Percentiles rank a stretch among this genome's conserved stretches.
Conservation (phyloP, 2,329 filamentous ascomycete species). For the Aspergillus tubingensis region DNA sequence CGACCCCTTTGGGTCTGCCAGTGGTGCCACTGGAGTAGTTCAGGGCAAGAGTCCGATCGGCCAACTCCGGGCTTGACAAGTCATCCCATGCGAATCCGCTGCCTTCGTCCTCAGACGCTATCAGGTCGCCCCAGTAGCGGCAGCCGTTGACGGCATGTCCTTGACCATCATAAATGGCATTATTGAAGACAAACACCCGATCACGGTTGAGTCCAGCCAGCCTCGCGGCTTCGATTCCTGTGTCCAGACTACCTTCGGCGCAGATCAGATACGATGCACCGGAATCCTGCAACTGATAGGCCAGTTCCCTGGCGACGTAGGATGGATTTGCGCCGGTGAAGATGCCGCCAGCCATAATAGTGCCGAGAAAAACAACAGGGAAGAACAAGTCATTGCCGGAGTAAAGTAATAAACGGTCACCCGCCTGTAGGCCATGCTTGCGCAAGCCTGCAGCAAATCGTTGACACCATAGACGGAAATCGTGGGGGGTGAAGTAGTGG, state of each 20-base stretch:
- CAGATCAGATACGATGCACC: constrained; percentile 66
- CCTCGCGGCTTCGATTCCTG: constrained; percentile 66
- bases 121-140: constrained; percentile 65
- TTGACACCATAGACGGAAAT: constrained; percentile 70
- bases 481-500: constrained; percentile 63
- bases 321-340: constrained; percentile 75
- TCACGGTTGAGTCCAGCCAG: constrained; percentile 57
- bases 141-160: constrained; percentile 45
- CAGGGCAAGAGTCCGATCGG: constrained; percentile 56
- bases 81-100: constrained; percentile 63
- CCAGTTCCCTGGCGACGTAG: constrained; percentile 70
- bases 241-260: constrained; percentile 60
- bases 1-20: constrained; percentile 79
- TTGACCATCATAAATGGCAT: constrained; percentile 50
- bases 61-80: constrained; percentile 43
- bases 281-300: constrained; percentile 73
- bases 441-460: constrained; percentile 69
- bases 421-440: constrained; percentile 63
- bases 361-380: constrained; percentile 68
- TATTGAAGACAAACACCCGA: constrained; percentile 68
- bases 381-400: constrained; percentile 74
- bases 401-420: constrained; percentile 73
- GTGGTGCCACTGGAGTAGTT: constrained; percentile 78
- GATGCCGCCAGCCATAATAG: constrained; percentile 74
- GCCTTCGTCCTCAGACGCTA: constrained; percentile 56